These are phyloP conservation scores for Tylopilus rubrobrunneus DNA, from an alignment of 768 basidiomycete genomes.

Conservation along the genomic window DNA sequence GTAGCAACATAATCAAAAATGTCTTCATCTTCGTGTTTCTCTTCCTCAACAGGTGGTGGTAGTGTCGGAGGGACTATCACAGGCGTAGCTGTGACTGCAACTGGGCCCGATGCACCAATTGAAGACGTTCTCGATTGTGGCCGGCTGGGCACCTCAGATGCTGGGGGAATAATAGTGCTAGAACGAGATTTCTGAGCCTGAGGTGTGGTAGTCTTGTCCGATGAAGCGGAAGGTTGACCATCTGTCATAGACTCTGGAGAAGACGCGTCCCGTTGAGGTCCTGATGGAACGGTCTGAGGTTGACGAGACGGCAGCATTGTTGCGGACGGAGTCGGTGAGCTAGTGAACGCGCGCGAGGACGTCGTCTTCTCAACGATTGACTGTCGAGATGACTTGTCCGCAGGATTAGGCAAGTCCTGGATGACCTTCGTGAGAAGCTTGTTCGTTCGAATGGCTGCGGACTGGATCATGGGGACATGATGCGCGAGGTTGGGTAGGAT, in stretches of 20 bases:
- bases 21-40: conserved; percentile 58
- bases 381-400: conserved; percentile 38
- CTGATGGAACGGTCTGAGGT: conserved; percentile 39
- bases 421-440: conserved; percentile 81
- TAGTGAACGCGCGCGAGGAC: conserved; percentile 36
- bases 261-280: conserved; percentile 41
- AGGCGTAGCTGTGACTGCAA: conserved; percentile 30
- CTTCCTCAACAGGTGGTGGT: conserved; percentile 28
- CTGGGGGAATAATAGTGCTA: conserved; percentile 17
- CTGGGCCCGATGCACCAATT: conserved; percentile 36
- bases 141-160: conserved; percentile 43
- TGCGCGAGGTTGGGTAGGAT: conserved; percentile 95
- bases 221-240: conserved; percentile 24
- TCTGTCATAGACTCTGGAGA: conserved; percentile 44
- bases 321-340: conserved; percentile 51
- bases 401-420: conserved; percentile 74
- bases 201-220: conserved; percentile 39
- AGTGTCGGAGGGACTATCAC: conserved; percentile 26
- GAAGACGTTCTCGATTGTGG: conserved; percentile 61
- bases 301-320: conserved; percentile 47
- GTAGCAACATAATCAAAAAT: conserved; percentile 90
- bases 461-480: conserved; percentile 83
- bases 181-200: conserved; percentile 28
- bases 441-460: conserved; percentile 83
- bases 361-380: conserved; percentile 28